Conservation (phyloP, 1,139 yeast species). For the Suzukiozyma palmioleophila region DNA sequence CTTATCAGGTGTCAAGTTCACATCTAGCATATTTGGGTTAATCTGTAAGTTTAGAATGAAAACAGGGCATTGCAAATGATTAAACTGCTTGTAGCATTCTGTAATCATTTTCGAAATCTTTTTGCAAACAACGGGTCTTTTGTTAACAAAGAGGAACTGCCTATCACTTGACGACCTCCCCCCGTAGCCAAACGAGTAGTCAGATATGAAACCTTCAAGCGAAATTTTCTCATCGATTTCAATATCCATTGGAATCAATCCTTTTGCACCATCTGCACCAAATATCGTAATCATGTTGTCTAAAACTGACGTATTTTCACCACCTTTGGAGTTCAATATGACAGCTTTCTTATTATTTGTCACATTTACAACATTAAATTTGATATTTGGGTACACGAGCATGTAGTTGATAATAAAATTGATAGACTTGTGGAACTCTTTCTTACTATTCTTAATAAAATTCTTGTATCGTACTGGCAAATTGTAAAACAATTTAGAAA, state of each 20-base stretch:
- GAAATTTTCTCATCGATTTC: slow-evolving; percentile 21
- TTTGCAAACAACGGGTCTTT: slow-evolving; percentile 66
- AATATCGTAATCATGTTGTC: slow-evolving; percentile 64
- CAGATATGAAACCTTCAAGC: slow-evolving; percentile 63
- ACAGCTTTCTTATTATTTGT: slow-evolving; percentile 46
- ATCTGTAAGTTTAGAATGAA: slow-evolving; percentile 58
- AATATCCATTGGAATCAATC: slow-evolving; percentile 48
- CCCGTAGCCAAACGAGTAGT: slow-evolving; percentile 65
- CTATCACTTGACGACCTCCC: slow-evolving; percentile 64
- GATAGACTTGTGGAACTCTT: slow-evolving; percentile 69
- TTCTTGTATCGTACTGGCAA: slow-evolving; percentile 76
- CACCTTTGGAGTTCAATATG: slow-evolving; percentile 50
- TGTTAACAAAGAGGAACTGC: slow-evolving; percentile 70
- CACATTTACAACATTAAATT: slow-evolving; percentile 56
- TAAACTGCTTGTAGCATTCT: slow-evolving; percentile 68
- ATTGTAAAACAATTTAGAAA: slow-evolving; percentile 52
- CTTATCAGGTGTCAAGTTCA: slow-evolving; percentile 91
- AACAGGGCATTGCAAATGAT: slow-evolving; percentile 72
- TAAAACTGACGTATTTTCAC: slow-evolving; percentile 20
- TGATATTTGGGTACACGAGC: slow-evolving; percentile 52
- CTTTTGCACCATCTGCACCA: slow-evolving; percentile 62
- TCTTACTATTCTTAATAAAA: slow-evolving; percentile 59
- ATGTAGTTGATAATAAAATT: slow-evolving; percentile 64
- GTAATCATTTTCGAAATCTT: slow-evolving; percentile 56
- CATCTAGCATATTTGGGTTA: slow-evolving; percentile 55